Conservation (phyloP, 164 flowering plant genomes). For the Magnolia kwangsiensis region DNA sequence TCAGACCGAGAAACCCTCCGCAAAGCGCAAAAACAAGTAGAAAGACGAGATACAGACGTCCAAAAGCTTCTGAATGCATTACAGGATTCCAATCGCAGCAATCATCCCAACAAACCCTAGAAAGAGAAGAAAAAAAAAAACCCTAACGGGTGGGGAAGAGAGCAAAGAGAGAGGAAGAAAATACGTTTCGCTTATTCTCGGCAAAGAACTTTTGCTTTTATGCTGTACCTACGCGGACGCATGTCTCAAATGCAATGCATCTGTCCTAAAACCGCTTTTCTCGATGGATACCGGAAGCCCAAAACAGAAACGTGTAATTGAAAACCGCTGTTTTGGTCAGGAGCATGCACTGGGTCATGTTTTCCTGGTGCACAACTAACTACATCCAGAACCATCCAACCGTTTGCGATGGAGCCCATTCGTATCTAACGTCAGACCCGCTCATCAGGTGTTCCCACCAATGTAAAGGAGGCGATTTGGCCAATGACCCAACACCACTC, state of each 20-base stretch:
- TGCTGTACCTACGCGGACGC: not conserved
- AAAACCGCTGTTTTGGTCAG: too few relatives aligned
- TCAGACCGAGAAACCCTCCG: constrained; percentile 2
- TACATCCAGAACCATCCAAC: too few relatives aligned
- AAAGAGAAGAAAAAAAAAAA: constrained; percentile 5
- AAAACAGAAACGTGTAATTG: not conserved
- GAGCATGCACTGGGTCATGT: too few relatives aligned
- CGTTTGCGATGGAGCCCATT: too few relatives aligned
- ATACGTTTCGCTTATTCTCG: not conserved
- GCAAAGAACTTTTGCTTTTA: not conserved
- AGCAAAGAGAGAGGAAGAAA: not conserved
- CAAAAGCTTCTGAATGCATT: constrained; percentile 19
- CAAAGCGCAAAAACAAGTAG: constrained; percentile 3
- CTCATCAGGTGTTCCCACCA: too few relatives aligned
- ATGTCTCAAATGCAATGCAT: constrained; percentile 3
- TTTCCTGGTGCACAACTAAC: too few relatives aligned
- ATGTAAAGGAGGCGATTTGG: too few relatives aligned
- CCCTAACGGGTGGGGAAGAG: not conserved
- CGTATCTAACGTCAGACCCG: too few relatives aligned
- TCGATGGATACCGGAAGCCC: not conserved
- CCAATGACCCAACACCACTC: too few relatives aligned
- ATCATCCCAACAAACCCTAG: constrained; percentile 9
- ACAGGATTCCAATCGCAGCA: constrained; percentile 3
- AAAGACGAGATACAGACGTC: not conserved
- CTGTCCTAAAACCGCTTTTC: constrained; percentile 2